phyloP scores from a whole-genome alignment of 2,329 filamentous ascomycete genomes.

The Diaporthe velutina region DNA sequence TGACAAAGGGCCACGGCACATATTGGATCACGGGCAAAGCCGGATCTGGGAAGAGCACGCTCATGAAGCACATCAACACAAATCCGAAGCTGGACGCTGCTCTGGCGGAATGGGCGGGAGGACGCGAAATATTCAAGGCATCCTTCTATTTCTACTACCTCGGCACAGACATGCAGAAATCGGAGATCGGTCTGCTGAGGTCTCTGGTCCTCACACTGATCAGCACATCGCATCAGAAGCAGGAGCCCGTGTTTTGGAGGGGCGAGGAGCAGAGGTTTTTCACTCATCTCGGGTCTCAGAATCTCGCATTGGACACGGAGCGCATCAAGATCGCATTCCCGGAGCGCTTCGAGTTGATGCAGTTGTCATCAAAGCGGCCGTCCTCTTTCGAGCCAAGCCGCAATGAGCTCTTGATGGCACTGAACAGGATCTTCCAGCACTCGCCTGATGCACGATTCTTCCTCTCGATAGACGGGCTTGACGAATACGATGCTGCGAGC shows the following conservation, averaged over 20 bases:
- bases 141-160: constrained; percentile 10
- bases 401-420: not conserved
- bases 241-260: not conserved
- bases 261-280: constrained; percentile 8
- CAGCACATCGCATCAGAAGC: not conserved
- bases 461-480: constrained; percentile 5
- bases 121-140: not conserved
- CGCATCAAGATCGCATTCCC: not conserved
- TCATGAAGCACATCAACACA: constrained; percentile 6
- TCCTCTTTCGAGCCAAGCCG: constrained; percentile 4
- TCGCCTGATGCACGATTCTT: not conserved
- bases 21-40: constrained; percentile 13
- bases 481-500: not conserved
- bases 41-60: constrained; percentile 1
- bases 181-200: not conserved
- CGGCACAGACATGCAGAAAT: constrained; percentile 18
- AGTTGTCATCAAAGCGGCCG: not conserved
- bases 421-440: constrained; percentile 2
- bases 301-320: not conserved
- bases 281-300: not conserved
- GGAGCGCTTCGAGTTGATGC: constrained; percentile 5
- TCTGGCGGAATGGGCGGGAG: not conserved
- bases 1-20: not conserved
- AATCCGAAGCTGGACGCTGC: not conserved
- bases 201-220: not conserved